phyloP scores from a whole-genome alignment of 2,329 filamentous ascomycete genomes.

The Bertia moriformis region DNA sequence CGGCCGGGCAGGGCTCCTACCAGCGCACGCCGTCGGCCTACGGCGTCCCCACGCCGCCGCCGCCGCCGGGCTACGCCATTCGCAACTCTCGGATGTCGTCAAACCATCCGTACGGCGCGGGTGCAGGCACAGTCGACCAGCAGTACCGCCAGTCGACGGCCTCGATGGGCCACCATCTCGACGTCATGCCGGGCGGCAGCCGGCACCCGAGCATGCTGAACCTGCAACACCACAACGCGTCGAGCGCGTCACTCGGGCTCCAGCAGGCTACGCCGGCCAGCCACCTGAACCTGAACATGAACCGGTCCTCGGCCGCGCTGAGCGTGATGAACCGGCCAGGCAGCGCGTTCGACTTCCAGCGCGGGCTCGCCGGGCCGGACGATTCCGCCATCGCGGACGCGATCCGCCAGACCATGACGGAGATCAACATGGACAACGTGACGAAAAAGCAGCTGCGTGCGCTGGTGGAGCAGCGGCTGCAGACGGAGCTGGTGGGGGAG shows the following conservation, averaged over 20 bases:
- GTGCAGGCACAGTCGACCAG: too few relatives aligned
- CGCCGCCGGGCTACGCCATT: slow-evolving; percentile 1
- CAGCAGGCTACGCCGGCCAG: slow-evolving; percentile 22
- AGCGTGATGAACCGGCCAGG: slow-evolving; percentile 31
- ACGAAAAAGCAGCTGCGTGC: slow-evolving; percentile 95
- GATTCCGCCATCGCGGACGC: slow-evolving; percentile 71
- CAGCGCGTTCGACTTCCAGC: slow-evolving; percentile 43
- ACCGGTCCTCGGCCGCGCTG: slow-evolving; percentile 28
- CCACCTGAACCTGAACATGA: slow-evolving; percentile 17
- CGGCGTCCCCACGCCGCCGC: too few relatives aligned
- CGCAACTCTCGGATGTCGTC: not conserved
- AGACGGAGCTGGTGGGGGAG: slow-evolving; percentile 76
- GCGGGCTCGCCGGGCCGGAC: slow-evolving; percentile 50
- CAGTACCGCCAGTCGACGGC: slow-evolving; percentile 58
- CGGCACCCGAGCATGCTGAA: slow-evolving; percentile 48
- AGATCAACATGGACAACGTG: slow-evolving; percentile 89
- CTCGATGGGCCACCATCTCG: slow-evolving; percentile 33
- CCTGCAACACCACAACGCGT: slow-evolving; percentile 28
- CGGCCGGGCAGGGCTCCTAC: not conserved
- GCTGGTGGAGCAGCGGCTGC: slow-evolving; percentile 81
- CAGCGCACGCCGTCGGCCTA: slow-evolving; percentile 28
- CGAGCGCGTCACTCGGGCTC: slow-evolving; percentile 30
- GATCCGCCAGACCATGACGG: slow-evolving; percentile 66
- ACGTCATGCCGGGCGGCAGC: slow-evolving; percentile 19
- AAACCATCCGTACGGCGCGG: too few relatives aligned